Evolutionary conservation across 768 basidiomycete genomes (phyloP).

Genomic region (Russula sp.): DNA sequence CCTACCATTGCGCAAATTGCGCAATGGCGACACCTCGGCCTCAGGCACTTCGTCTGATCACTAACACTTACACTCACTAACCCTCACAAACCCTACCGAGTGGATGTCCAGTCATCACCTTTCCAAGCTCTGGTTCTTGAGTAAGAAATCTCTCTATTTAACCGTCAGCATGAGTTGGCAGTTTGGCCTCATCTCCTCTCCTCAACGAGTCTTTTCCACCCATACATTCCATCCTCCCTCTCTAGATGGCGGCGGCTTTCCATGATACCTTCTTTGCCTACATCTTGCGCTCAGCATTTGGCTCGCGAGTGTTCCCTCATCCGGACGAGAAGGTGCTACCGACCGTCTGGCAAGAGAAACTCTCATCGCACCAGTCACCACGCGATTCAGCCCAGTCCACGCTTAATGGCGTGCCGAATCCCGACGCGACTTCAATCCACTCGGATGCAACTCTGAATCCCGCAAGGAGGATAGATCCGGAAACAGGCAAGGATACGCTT

Average conservation of each 20-base stretch:
- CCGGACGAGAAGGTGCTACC: slow-evolving; percentile 18
- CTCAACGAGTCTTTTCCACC: neutral
- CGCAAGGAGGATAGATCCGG: neutral
- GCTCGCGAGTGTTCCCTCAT: slow-evolving; percentile 22
- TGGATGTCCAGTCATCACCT: neutral
- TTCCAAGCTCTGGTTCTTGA: neutral
- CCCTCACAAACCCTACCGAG: too few relatives aligned
- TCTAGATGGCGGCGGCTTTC: slow-evolving; percentile 21
- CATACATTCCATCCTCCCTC: too few relatives aligned
- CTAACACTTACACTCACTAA: too few relatives aligned
- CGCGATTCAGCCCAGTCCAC: neutral
- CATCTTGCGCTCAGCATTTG: slow-evolving; percentile 26
- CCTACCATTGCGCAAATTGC: too few relatives aligned
- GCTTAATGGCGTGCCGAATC: neutral
- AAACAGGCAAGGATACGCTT: slow-evolving; percentile 20
- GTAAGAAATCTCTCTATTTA: slow-evolving; percentile 1
- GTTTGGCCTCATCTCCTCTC: neutral
- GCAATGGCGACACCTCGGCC: too few relatives aligned
- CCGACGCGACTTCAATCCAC: neutral
- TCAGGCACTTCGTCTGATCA: too few relatives aligned
- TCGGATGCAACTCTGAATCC: neutral
- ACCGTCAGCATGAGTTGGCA: neutral
- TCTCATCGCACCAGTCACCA: neutral
- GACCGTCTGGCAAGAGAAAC: slow-evolving; percentile 14
- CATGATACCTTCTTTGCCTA: slow-evolving; percentile 29